These are phyloP conservation scores for Gossypium bickii DNA, from an alignment of 345 rosid genomes.

Conservation along the genomic window DNA sequence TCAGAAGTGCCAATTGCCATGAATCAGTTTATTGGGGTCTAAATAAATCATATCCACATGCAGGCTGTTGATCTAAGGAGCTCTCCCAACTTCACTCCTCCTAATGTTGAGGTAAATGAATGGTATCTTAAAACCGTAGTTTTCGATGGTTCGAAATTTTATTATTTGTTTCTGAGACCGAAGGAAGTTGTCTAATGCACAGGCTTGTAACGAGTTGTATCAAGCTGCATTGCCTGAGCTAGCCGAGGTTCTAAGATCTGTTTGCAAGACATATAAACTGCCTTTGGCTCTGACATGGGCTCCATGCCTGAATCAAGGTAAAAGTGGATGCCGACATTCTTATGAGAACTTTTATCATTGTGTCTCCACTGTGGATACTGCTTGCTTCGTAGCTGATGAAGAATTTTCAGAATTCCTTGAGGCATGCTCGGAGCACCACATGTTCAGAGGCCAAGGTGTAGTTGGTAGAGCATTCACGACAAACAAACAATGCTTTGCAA, in stretches of 20 bases:
- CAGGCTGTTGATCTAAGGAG: slow-evolving; percentile 85
- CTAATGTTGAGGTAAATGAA: slow-evolving; percentile 45
- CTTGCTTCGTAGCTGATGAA: slow-evolving; percentile 52
- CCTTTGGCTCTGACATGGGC: slow-evolving; percentile 91
- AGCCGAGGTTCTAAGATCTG: slow-evolving; percentile 45
- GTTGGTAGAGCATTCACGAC: slow-evolving; percentile 69
- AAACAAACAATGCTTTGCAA: slow-evolving; percentile 56
- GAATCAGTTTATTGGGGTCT: slow-evolving; percentile 18
- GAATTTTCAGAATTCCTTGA: slow-evolving; percentile 43
- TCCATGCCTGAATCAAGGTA: slow-evolving; percentile 54
- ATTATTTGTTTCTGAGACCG: slow-evolving; percentile 25
- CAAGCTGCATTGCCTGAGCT: slow-evolving; percentile 52
- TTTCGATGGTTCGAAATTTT: slow-evolving; percentile 7
- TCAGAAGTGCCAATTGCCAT: slow-evolving; percentile 26
- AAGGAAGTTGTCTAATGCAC: slow-evolving; percentile 26
- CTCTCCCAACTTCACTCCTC: slow-evolving; percentile 44
- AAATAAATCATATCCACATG: slow-evolving; percentile 23
- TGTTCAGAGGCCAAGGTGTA: slow-evolving; percentile 64
- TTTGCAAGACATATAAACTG: slow-evolving; percentile 52
- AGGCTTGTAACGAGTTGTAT: slow-evolving; percentile 53
- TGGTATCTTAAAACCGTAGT: slow-evolving; percentile 11
- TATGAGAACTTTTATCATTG: slow-evolving; percentile 51
- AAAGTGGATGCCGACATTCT: slow-evolving; percentile 65
- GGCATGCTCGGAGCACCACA: slow-evolving; percentile 88
- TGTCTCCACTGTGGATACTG: slow-evolving; percentile 60